Evolutionary conservation across 2,329 filamentous ascomycete genomes (phyloP).

Genomic region (Cadophora gregata): DNA sequence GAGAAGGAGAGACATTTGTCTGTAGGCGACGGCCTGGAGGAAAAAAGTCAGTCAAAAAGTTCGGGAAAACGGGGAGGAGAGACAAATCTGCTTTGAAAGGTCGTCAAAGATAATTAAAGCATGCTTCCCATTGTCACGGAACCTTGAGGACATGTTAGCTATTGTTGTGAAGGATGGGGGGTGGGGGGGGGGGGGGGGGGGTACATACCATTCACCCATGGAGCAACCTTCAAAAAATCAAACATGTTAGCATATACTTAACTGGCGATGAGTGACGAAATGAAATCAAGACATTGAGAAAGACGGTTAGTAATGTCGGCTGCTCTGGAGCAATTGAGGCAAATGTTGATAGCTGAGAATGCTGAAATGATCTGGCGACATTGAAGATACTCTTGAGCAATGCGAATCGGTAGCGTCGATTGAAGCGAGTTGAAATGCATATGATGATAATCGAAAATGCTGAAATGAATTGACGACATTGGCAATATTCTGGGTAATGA

Average conservation of each 20-base stretch:
- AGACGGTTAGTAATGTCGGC: no score
- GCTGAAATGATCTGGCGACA: background rate
- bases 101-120: slow-evolving; percentile 92
- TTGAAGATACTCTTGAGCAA: background rate
- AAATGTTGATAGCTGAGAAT: no score
- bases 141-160: slow-evolving; percentile 48
- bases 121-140: slow-evolving; percentile 87
- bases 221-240: background rate
- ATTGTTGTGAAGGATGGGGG: background rate
- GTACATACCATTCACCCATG: background rate
- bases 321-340: no score
- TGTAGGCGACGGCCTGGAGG: slow-evolving; percentile 88
- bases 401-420: no score
- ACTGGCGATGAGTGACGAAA: no score
- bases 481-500: no score
- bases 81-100: slow-evolving; percentile 90
- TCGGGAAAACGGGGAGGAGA: background rate
- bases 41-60: background rate
- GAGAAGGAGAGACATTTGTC: slow-evolving; percentile 98
- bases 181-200: no score
- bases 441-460: no score
- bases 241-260: no score
- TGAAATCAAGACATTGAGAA: no score
- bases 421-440: no score
- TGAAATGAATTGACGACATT: no score